These are phyloP conservation scores for Eremochloa ophiuroides DNA, from an alignment of 176 grass and related monocot species.

Conservation along the genomic window DNA sequence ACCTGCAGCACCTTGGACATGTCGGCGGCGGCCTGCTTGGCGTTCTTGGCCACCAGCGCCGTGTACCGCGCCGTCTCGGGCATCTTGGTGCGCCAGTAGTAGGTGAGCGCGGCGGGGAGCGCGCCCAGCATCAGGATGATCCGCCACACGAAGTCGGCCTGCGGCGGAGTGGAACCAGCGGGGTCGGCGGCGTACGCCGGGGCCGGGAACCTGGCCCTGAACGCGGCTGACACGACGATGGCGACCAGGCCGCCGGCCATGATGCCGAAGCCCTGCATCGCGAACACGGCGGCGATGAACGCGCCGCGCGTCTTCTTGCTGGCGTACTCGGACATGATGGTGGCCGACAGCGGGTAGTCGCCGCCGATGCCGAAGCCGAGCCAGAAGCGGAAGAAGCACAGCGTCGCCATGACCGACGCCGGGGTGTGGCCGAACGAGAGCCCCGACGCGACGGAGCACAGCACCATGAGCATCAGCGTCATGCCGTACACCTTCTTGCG, in stretches of 20 bases:
- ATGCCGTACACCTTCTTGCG: conserved; percentile 88
- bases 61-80: conserved; percentile 83
- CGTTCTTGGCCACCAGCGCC: conserved; percentile 59
- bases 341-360: conserved; percentile 75
- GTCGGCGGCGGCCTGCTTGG: conserved; percentile 63
- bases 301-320: conserved; percentile 75
- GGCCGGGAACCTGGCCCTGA: conserved; percentile 37
- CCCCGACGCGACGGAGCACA: conserved; percentile 68
- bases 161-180: conserved; percentile 31
- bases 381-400: conserved; percentile 97
- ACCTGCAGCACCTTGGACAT: conserved; percentile 68
- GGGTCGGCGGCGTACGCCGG: conserved; percentile 45
- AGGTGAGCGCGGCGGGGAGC: conserved; percentile 50
- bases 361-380: conserved; percentile 94
- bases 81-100: conserved; percentile 86
- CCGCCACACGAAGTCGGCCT: conserved; percentile 61
- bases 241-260: conserved; percentile 57
- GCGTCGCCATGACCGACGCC: conserved; percentile 49
- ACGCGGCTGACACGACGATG: conserved; percentile 49
- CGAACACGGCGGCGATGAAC: conserved; percentile 88
- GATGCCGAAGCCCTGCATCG: conserved; percentile 88
- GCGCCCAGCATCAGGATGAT: conserved; percentile 73
- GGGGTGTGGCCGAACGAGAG: conserved; percentile 58
- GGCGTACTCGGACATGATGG: conserved; percentile 98
- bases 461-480: conserved; percentile 75